Evolutionary conservation across 495 filamentous ascomycete species (phyloP), one percentile per base, ranked within the genome.

Genomic region (Chaetomidium leptoderma): DNA sequence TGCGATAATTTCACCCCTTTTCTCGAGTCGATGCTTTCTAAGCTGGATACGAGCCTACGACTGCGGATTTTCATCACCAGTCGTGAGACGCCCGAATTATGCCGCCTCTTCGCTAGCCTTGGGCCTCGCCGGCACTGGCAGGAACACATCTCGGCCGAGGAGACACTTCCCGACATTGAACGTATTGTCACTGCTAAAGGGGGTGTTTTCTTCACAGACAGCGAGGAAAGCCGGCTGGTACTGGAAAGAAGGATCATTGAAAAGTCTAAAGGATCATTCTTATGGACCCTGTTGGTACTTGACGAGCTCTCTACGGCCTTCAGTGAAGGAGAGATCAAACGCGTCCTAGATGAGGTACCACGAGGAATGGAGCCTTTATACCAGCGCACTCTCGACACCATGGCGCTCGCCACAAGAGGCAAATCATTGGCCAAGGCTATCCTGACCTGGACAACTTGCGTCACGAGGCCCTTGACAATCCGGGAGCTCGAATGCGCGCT

Each of bases 21-120:
- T n/a, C 45, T 48, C 7, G 55, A 66, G 29, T 29, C 62, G 16
- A 61, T 74, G 27, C 43, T 72, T 17, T 30, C 62, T 1, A 69
- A 59, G 13, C 33, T 69, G 23, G 43, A 57, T 9, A 30, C 32
- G 16, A 35, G 44, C 13, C 43, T 61, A 17, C 66, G 65, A 5
- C 42, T 72, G 11, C 44, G 62, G 10, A 57, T 74, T n/a, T 53
- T 71, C n/a, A 47, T 72, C 27, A 72, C 65, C 24, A 68, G 64
- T 32, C 59, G 70, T 14, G 42, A 57, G 6, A 45, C 40, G 9
- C 24, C 51, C 26, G 40, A 52, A 24, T 10, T 59, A 5, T 48
- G 45, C n/a, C 45, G 45, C 6, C 45, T 48, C 24, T 48, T 48
- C 9, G 24, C 45, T 6, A 30, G 1, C 14, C 45, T 48, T 7